A percentile compares a stretch with the other conserved stretches of the same genome.
phyloP scores from a whole-genome alignment of 768 basidiomycete genomes.

The Harrya chromipes region DNA sequence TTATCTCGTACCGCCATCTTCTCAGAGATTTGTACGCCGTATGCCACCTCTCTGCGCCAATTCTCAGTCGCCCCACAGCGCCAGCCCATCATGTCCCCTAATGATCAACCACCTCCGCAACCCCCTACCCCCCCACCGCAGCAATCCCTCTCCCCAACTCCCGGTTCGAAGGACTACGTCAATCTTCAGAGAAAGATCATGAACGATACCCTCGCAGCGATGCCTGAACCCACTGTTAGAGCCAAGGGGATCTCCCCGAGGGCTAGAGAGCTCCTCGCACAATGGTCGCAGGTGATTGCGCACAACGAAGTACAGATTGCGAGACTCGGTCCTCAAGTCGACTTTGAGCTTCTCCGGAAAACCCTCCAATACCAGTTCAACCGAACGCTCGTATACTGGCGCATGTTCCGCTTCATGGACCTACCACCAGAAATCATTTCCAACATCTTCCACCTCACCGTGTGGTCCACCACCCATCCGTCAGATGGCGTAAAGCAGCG shows the following conservation, averaged over 20 bases:
- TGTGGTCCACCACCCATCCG: conserved; percentile 47
- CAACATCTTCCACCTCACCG: conserved; percentile 60
- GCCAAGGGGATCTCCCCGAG: background rate
- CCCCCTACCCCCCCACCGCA: conserved; percentile 8
- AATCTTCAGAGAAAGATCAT: conserved; percentile 18
- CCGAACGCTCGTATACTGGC: conserved; percentile 32
- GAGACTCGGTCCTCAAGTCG: conserved; percentile 18
- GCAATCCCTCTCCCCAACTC: conserved; percentile 12
- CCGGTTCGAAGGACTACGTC: conserved; percentile 18
- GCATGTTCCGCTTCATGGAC: conserved; percentile 54
- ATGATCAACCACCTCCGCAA: conserved; percentile 1
- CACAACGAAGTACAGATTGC: conserved; percentile 21
- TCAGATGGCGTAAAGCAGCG: conserved; percentile 38
- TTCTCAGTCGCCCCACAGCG: conserved; percentile 2
- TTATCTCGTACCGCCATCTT: background rate
- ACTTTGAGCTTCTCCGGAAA: conserved; percentile 4
- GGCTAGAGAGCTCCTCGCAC: conserved; percentile 2
- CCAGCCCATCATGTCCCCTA: conserved; percentile 14
- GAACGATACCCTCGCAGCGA: conserved; percentile 13
- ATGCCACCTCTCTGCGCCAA: background rate
- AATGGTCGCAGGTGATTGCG: conserved; percentile 17
- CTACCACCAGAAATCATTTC: conserved; percentile 64
- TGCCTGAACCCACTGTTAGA: conserved; percentile 17
- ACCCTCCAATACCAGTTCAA: conserved; percentile 21
- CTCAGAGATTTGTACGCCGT: background rate